Percentiles rank a stretch among this genome's conserved stretches.
Conservation (phyloP, 331 rosid genomes). For the Rosa hybrid region DNA sequence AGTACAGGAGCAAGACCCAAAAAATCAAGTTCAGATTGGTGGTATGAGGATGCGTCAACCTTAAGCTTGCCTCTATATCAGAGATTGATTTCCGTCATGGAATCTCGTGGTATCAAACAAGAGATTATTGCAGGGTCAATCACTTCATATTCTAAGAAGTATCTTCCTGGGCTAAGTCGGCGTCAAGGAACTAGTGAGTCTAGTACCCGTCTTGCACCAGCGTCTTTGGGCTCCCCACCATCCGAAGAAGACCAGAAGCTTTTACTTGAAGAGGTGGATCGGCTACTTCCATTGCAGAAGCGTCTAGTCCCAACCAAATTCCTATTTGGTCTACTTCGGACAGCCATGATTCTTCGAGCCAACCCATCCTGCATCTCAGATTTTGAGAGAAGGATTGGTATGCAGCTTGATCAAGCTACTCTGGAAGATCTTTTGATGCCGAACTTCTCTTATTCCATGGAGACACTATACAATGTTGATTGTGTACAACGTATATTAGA, state of each 20-base stretch:
- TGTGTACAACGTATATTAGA: slow-evolving; percentile 91
- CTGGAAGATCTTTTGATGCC: slow-evolving; percentile 98
- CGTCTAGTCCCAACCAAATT: slow-evolving; percentile 75
- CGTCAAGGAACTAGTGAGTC: slow-evolving; percentile 72
- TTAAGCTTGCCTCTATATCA: slow-evolving; percentile 82
- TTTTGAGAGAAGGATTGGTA: slow-evolving; percentile 82
- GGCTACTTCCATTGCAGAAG: slow-evolving; percentile 77
- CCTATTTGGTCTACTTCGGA: slow-evolving; percentile 82
- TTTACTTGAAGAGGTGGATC: slow-evolving; percentile 76
- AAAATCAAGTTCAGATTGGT: slow-evolving; percentile 85
- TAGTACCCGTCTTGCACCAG: slow-evolving; percentile 50
- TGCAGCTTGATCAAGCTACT: slow-evolving; percentile 95
- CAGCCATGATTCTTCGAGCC: slow-evolving; percentile 83
- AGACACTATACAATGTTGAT: slow-evolving; percentile 94
- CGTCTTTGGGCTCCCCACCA: slow-evolving; percentile 61
- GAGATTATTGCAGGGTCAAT: slow-evolving; percentile 87
- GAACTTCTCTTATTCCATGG: slow-evolving; percentile 89
- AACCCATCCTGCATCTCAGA: slow-evolving; percentile 68
- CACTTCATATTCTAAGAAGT: slow-evolving; percentile 74
- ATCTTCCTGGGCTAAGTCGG: slow-evolving; percentile 80
- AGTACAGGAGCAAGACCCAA: slow-evolving; percentile 96
- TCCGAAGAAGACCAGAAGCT: slow-evolving; percentile 83
- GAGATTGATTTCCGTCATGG: slow-evolving; percentile 79
- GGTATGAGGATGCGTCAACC: slow-evolving; percentile 80
- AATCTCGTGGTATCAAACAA: slow-evolving; percentile 82